Conservation (phyloP, 495 filamentous ascomycete genomes). For the Pyronema omphalodes region DNA sequence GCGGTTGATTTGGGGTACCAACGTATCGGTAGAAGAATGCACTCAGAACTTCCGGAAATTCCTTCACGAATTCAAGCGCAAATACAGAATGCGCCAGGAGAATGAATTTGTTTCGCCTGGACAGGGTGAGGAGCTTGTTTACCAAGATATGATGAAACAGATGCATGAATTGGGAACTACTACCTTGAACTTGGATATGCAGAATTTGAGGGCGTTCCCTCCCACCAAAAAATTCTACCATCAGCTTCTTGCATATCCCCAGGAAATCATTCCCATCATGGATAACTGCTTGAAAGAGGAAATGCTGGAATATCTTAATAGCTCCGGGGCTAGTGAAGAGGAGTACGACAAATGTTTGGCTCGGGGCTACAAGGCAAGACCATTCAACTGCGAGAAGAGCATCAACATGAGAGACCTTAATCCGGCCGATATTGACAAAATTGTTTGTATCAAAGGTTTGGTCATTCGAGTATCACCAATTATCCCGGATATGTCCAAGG, state of each 20-base stretch:
- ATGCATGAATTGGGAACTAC: conserved; percentile 74
- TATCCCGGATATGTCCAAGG: conserved; percentile 95
- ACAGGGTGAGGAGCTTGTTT: conserved; percentile 61
- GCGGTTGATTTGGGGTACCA: conserved; percentile 91
- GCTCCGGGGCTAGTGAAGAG: conserved; percentile 29
- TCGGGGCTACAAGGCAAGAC: conserved; percentile 67
- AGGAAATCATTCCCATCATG: conserved; percentile 92
- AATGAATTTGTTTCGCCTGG: conserved; percentile 30
- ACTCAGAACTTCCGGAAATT: conserved; percentile 79
- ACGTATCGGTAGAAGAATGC: conserved; percentile 80
- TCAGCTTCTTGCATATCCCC: conserved; percentile 77
- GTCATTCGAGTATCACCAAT: conserved; percentile 91
- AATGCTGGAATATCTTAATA: conserved; percentile 74
- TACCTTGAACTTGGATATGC: conserved; percentile 70
- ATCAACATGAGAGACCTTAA: conserved; percentile 93
- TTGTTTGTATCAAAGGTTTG: conserved; percentile 87
- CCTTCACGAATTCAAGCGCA: conserved; percentile 68
- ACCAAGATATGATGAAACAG: conserved; percentile 68
- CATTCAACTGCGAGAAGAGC: conserved; percentile 69
- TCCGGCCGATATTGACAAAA: conserved; percentile 86
- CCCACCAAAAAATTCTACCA: conserved; percentile 87
- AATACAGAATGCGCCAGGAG: conserved; percentile 80
- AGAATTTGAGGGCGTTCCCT: conserved; percentile 83
- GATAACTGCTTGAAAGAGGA: conserved; percentile 83
- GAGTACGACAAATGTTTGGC: conserved; percentile 41